A percentile compares a stretch with the other conserved stretches of the same genome.
Evolutionary conservation across 345 rosid genomes (phyloP).

Genomic region (Psidium guajava): DNA sequence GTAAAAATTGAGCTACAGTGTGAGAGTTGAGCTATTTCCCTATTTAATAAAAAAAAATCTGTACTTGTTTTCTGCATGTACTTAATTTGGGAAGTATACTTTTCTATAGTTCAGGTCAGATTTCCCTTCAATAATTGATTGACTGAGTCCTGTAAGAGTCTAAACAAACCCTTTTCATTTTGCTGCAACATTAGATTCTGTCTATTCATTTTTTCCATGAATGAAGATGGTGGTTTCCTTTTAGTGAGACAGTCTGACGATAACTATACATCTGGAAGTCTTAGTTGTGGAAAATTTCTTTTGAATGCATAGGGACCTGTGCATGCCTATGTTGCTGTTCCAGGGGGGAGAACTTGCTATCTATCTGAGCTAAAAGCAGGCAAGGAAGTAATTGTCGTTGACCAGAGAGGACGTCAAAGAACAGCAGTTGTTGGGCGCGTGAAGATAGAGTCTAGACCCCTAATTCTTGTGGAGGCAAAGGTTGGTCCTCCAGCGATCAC

Average conservation of each 20-base stretch:
- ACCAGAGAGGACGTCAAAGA: conserved; percentile 47
- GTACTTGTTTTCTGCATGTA: neutral
- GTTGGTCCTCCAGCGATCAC: conserved; percentile 12
- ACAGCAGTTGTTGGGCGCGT: conserved; percentile 73
- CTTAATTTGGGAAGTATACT: neutral
- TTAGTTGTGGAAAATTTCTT: neutral
- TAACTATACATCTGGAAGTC: neutral
- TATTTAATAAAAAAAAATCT: neutral
- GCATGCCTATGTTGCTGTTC: conserved; percentile 68
- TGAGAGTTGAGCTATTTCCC: neutral
- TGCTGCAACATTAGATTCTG: neutral
- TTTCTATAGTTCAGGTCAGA: neutral
- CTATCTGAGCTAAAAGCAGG: conserved; percentile 82
- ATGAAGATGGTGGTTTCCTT: neutral
- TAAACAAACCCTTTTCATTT: neutral
- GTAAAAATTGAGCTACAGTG: neutral
- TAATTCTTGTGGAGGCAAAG: conserved; percentile 70
- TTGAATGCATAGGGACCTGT: conserved; percentile 58
- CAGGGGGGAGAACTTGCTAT: conserved; percentile 81
- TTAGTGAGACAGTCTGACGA: neutral
- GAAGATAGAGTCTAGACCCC: conserved; percentile 76
- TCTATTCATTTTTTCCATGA: neutral
- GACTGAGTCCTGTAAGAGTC: neutral
- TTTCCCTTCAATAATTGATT: neutral
- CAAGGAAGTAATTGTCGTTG: conserved; percentile 53